Evolutionary conservation across 306 rosid genomes (phyloP).

Genomic region (Benincasa hispida): DNA sequence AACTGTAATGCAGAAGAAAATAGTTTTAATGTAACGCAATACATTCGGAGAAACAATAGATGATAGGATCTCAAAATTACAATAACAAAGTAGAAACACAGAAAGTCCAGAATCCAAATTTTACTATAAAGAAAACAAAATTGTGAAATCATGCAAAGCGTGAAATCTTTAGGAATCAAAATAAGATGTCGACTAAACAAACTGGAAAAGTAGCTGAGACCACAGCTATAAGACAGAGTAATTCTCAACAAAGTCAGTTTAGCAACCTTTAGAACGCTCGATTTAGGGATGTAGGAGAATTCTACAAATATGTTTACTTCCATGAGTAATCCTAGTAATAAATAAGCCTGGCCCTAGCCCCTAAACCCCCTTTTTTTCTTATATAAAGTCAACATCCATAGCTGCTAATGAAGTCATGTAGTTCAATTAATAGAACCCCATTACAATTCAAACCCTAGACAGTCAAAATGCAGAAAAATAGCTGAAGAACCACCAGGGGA

Average conservation of each 20-base stretch:
- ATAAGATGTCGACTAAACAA: background rate
- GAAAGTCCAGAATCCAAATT: background rate
- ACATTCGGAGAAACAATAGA: background rate
- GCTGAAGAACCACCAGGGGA: background rate
- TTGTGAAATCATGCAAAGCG: background rate
- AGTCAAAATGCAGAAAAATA: background rate
- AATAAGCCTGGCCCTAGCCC: background rate
- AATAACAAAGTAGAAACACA: background rate
- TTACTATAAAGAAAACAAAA: background rate
- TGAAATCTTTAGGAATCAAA: background rate
- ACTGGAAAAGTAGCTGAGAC: background rate
- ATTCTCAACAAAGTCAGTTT: background rate
- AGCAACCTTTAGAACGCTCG: background rate
- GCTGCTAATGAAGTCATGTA: background rate
- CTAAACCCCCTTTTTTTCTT: background rate
- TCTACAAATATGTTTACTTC: background rate
- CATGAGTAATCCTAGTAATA: background rate
- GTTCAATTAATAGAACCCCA: background rate
- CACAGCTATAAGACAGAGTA: background rate
- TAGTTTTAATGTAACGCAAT: background rate
- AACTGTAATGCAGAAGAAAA: background rate
- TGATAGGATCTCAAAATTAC: background rate
- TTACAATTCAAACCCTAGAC: conserved; percentile 1
- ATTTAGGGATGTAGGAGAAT: background rate
- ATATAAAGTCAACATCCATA: background rate